These are phyloP conservation scores for Backusella circina DNA, from an alignment of 192 early-diverging fungal species.

Conservation along the genomic window DNA sequence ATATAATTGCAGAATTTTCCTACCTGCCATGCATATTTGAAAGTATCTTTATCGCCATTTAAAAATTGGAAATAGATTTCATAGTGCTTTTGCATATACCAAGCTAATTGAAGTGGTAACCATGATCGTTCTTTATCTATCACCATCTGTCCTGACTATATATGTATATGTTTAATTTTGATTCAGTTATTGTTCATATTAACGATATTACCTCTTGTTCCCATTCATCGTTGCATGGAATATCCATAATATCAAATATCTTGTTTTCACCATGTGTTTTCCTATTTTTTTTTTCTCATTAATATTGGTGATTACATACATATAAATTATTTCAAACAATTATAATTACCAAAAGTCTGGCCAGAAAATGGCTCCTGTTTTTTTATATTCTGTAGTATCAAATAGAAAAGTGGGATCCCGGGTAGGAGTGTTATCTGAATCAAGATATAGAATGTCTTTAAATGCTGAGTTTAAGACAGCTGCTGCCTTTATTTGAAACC, in stretches of 20 bases:
- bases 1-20: neutral
- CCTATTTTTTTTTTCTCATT: neutral
- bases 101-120: conserved; percentile 31
- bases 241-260: conserved; percentile 32
- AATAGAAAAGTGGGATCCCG: conserved; percentile 42
- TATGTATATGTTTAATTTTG: neutral
- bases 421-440: conserved; percentile 42
- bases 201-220: conserved; percentile 34
- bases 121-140: conserved; percentile 29
- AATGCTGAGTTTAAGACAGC: conserved; percentile 40
- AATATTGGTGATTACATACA: neutral
- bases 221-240: conserved; percentile 35
- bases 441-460: conserved; percentile 41
- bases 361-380: conserved; percentile 46
- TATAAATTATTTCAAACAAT: neutral
- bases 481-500: conserved; percentile 43
- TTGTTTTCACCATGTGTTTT: conserved; percentile 37
- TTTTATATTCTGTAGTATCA: conserved; percentile 27
- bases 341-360: conserved; percentile 39
- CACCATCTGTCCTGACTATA: conserved; percentile 34
- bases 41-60: conserved; percentile 41
- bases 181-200: neutral
- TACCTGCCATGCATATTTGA: conserved; percentile 35
- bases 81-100: conserved; percentile 29
- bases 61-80: conserved; percentile 34